These are phyloP conservation scores for Ustilago bromivora DNA, from an alignment of 1,284 basidiomycete species.

Conservation along the genomic window DNA sequence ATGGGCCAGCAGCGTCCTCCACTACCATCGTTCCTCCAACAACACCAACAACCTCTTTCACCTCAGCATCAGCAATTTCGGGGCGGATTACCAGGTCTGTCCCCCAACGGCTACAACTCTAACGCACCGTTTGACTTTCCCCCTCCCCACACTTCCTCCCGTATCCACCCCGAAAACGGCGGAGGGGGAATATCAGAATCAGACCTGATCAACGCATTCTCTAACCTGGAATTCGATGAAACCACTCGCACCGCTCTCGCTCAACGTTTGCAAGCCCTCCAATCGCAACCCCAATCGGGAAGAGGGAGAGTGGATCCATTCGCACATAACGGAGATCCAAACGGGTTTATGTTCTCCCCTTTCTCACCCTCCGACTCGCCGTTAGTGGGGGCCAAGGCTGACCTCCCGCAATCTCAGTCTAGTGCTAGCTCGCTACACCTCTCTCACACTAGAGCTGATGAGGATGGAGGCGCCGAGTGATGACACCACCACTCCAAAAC, in stretches of 20 bases:
- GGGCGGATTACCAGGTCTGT: slow-evolving; percentile 18
- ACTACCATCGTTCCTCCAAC: slow-evolving; percentile 36
- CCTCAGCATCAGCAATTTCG: slow-evolving; percentile 22
- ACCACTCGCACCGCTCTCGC: slow-evolving; percentile 23
- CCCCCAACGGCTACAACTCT: slow-evolving; percentile 20
- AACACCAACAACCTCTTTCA: slow-evolving; percentile 20
- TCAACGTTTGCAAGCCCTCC: slow-evolving; percentile 26
- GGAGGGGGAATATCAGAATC: slow-evolving; percentile 14
- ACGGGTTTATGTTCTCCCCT: slow-evolving; percentile 55
- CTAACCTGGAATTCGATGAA: slow-evolving; percentile 44
- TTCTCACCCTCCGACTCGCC: slow-evolving; percentile 58
- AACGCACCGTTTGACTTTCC: slow-evolving; percentile 31
- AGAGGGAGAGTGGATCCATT: slow-evolving; percentile 20
- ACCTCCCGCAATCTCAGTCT: slow-evolving; percentile 33
- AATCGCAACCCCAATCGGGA: neutral
- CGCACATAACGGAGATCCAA: slow-evolving; percentile 44
- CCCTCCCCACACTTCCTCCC: slow-evolving; percentile 16
- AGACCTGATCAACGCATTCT: slow-evolving; percentile 40
- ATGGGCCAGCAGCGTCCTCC: slow-evolving; percentile 30
- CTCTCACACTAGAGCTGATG: slow-evolving; percentile 16
- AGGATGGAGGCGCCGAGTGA: slow-evolving; percentile 21
- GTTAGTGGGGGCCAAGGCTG: slow-evolving; percentile 39
- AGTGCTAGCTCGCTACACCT: slow-evolving; percentile 25
- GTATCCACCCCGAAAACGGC: no score
- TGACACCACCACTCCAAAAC: neutral